Evolutionary conservation across 192 early-diverging fungal species (phyloP), one percentile per base, ranked within the genome.

Genomic region (Coemansia sp.): DNA sequence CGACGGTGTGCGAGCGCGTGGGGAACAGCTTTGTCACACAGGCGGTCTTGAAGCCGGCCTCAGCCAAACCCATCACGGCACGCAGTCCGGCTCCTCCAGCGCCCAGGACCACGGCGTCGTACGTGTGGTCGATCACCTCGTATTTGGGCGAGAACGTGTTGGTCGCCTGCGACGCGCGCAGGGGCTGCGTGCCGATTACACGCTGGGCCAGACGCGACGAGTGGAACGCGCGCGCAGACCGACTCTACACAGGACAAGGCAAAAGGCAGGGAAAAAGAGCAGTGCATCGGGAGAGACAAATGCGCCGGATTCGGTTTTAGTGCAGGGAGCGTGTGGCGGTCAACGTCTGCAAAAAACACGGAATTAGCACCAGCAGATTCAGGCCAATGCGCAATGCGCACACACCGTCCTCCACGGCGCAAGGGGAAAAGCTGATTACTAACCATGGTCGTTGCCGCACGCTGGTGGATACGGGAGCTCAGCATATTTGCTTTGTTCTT

Each of bases 21-120:
- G 94, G 94, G 85, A 99, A 99, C 29, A 99, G 78, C 80, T 98
- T 98, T 46, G 93, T 89, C 59, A 98, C 93, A 65, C 95, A 98
- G 6, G 95, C 95, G 17, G 92, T 95, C 64, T 98, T 98, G 74
- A 98, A 89, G 34, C 89, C 87, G 25, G 87, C 86, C 64, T 93
- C 85, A 33, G 96, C 90, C 42, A 99, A 87, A 67, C 96, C 96
- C 72, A 97, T 93, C 40, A 94, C 92, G 36, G 94, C 93, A 53
- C 96, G 93, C 26, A 99, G 87, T 79, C 96, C 96, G 38, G 96
- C 92, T 66, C 96, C 94, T 60, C 96, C 96, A 43, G 96, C 94
- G 62, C 96, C 96, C 33, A 99, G 84, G 26, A 99, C 94, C 40
- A 99, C 80, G n/a, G 94, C 96, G 68, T 99, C 96, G 64, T 95